Conservation (phyloP, 2,329 filamentous ascomycete genomes). For the Fusarium mundagurra region DNA sequence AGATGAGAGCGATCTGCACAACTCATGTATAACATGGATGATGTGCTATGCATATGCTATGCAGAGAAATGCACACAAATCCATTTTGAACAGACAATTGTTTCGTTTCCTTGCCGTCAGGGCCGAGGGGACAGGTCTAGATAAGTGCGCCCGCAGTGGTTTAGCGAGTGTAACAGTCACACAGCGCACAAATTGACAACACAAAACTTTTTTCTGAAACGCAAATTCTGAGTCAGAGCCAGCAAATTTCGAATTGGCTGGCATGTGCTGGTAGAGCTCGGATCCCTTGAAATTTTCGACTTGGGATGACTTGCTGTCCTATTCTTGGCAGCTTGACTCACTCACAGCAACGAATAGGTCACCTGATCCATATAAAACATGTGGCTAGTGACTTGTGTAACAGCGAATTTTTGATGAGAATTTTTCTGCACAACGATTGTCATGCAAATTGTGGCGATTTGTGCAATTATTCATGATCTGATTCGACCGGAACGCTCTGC, state of each 20-base stretch:
- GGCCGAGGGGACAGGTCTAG: neutral
- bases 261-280: neutral
- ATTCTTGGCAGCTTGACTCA: slow-evolving; percentile 21
- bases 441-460: slow-evolving; percentile 22
- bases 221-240: neutral
- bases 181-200: slow-evolving; percentile 12
- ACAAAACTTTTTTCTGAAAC: neutral
- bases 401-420: neutral
- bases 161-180: slow-evolving; percentile 21
- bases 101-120: neutral
- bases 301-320: neutral
- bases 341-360: neutral
- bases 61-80: neutral
- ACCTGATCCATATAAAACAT: slow-evolving; percentile 13
- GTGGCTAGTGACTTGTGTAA: slow-evolving; percentile 10
- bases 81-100: neutral
- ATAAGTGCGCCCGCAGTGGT: slow-evolving; percentile 5
- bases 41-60: slow-evolving; percentile 4
- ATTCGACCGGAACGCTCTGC: slow-evolving; percentile 8
- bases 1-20: slow-evolving; percentile 1
- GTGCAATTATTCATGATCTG: slow-evolving; percentile 1
- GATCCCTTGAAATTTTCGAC: neutral
- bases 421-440: slow-evolving; percentile 5
- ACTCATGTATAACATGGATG: neutral
- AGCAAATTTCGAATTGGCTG: neutral